These are phyloP conservation scores for Candida jianshihensis DNA, from an alignment of 805 yeast species.

Conservation along the genomic window DNA sequence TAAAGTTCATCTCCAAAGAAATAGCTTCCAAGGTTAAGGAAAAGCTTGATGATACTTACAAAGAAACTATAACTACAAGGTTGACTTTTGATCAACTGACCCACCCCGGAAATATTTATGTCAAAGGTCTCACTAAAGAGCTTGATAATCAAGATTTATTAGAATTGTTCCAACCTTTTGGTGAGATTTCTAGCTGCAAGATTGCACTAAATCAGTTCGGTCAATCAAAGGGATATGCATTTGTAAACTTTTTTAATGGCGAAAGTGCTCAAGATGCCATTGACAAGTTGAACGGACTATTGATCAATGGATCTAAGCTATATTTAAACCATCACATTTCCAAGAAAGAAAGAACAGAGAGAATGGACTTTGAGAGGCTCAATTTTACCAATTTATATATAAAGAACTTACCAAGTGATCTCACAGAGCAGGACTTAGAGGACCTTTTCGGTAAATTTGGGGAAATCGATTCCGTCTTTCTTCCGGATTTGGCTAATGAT, in stretches of 20 bases:
- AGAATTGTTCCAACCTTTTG: constrained; percentile 31
- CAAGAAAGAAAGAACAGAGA: constrained; percentile 46
- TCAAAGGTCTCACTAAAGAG: constrained; percentile 37
- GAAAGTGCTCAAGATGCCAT: constrained; percentile 56
- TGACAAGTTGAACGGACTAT: constrained; percentile 40
- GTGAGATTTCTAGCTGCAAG: constrained; percentile 37
- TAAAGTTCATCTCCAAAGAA: constrained; percentile 16
- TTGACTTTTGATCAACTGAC: constrained; percentile 27
- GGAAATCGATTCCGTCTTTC: constrained; percentile 41
- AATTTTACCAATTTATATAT: constrained; percentile 48
- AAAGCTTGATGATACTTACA: neutral
- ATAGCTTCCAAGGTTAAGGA: constrained; percentile 9
- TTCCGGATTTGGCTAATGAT: constrained; percentile 41
- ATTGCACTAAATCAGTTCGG: constrained; percentile 40
- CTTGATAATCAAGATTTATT: constrained; percentile 31
- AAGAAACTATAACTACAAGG: constrained; percentile 7
- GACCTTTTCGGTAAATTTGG: constrained; percentile 41
- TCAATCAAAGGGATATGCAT: constrained; percentile 50
- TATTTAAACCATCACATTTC: constrained; percentile 58
- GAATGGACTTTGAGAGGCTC: constrained; percentile 35
- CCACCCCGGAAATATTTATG: constrained; percentile 52
- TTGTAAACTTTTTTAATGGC: constrained; percentile 50
- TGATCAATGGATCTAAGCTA: constrained; percentile 26
- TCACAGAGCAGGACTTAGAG: constrained; percentile 31
- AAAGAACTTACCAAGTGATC: constrained; percentile 35